Evolutionary conservation across 2,329 filamentous ascomycete genomes (phyloP).

Genomic region (Phialophora tarda): DNA sequence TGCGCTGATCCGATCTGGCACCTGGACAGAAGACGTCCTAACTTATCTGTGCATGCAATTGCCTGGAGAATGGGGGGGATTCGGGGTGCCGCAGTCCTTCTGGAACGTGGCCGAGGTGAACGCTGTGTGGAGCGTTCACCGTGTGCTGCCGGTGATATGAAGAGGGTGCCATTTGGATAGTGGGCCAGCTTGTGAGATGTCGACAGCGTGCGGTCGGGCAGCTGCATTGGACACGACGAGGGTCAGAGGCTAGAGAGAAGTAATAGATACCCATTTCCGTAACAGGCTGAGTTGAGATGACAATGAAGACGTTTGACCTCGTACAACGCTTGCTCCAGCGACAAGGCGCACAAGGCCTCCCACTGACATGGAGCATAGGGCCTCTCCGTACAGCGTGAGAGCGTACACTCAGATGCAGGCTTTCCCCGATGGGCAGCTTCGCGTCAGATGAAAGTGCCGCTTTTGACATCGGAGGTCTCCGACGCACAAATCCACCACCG

Average conservation of each 20-base stretch:
- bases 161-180: not conserved
- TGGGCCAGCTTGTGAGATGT: not conserved
- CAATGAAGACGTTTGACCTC: not conserved
- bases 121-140: slow-evolving; percentile 1
- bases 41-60: slow-evolving; percentile 32
- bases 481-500: not conserved
- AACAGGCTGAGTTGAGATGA: not conserved
- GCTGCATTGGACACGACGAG: not conserved
- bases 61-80: slow-evolving; percentile 33
- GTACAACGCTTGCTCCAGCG: not conserved
- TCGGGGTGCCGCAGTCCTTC: slow-evolving; percentile 25
- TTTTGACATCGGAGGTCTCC: slow-evolving; percentile 9
- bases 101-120: slow-evolving; percentile 30
- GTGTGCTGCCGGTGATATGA: not conserved
- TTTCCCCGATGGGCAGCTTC: not conserved
- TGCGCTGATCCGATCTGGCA: slow-evolving; percentile 21
- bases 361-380: not conserved
- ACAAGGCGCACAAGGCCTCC: not conserved
- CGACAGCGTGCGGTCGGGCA: not conserved
- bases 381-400: not conserved
- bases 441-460: not conserved
- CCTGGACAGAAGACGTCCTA: slow-evolving; percentile 29
- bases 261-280: not conserved
- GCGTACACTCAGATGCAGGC: not conserved
- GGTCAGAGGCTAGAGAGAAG: not conserved